Evolutionary conservation across 176 grass and related monocot genomes (phyloP), one percentile per base, ranked within the genome.

Genomic region (Raddia guianensis): DNA sequence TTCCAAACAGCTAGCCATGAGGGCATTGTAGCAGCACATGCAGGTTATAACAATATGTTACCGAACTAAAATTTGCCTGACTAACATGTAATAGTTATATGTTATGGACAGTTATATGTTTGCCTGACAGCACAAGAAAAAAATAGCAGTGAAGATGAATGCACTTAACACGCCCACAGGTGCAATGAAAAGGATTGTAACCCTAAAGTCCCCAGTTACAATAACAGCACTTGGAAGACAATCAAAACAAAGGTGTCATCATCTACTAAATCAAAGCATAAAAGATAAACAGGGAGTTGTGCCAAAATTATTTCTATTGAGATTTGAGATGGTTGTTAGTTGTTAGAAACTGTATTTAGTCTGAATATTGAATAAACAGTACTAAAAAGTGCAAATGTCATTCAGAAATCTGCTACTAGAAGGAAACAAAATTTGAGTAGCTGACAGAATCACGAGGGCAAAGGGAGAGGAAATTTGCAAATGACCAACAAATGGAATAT

Each of bases 101-200:
- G 14, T 69, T 35, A 42, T 65, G 33, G 11, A 63, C 34, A 27
- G 27, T 27, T 27, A 27, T 27, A 27, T 27, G 27, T 1, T 27
- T 27, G 27, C 27, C 27, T 27, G 27, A 27, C 27, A 43, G 63
- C 14, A 13, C 6, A 68, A 46, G 37, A 16, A 33, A 73, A 37
- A 66, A 40, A 73, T 40, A 58, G 13, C 49, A 57, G 45, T 66
- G 8, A 42, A 66, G 40, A 86, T 80, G 37, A 65, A 85, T 68
- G 61, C 6, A 67, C 43, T 66, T 67, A 60, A 58, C 9, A 68
- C 0, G 1, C 10, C n/a, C 11, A 68, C 27, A 33, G 45, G 16
- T 80, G 43, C 52, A 60, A 20, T 48, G 13, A 70, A 12, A 77
- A 18, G 45, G 52, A 56, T 37, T 50, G 47, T 76, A 76, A 46